These are phyloP conservation scores for Dinochytrium kinnereticum DNA, from an alignment of 371 early-diverging fungal genomes.

Conservation along the genomic window DNA sequence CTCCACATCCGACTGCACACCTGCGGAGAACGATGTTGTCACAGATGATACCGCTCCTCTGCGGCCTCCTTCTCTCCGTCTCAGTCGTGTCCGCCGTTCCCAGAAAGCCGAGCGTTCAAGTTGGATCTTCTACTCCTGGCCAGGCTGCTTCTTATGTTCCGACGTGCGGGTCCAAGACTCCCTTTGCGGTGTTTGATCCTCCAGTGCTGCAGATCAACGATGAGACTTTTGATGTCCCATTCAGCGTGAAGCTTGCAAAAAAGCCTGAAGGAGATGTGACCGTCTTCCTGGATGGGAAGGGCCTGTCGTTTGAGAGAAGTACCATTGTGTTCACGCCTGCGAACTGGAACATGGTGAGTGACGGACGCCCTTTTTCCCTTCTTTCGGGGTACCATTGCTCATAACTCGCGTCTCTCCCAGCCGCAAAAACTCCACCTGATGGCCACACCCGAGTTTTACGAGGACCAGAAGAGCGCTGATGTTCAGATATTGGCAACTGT, in stretches of 20 bases:
- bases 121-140: no score
- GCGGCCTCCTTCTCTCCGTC: no score
- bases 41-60: no score
- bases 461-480: background rate
- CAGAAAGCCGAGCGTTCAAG: no score
- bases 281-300: slow-evolving; percentile 10
- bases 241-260: background rate
- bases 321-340: slow-evolving; percentile 10
- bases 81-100: background rate
- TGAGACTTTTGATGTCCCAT: background rate
- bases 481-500: background rate
- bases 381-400: no score
- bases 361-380: no score
- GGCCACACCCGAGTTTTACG: background rate
- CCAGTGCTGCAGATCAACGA: slow-evolving; percentile 8
- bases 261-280: slow-evolving; percentile 8
- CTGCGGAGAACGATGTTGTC: no score
- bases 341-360: slow-evolving; percentile 15
- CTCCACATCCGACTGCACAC: no score
- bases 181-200: slow-evolving; percentile 4
- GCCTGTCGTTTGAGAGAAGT: background rate
- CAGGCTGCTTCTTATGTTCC: no score
- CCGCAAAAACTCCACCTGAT: slow-evolving; percentile 17
- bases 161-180: background rate
- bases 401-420: no score